These are phyloP conservation scores for Haplosporangium sp. DNA, from an alignment of 371 early-diverging fungal species.

Conservation along the genomic window DNA sequence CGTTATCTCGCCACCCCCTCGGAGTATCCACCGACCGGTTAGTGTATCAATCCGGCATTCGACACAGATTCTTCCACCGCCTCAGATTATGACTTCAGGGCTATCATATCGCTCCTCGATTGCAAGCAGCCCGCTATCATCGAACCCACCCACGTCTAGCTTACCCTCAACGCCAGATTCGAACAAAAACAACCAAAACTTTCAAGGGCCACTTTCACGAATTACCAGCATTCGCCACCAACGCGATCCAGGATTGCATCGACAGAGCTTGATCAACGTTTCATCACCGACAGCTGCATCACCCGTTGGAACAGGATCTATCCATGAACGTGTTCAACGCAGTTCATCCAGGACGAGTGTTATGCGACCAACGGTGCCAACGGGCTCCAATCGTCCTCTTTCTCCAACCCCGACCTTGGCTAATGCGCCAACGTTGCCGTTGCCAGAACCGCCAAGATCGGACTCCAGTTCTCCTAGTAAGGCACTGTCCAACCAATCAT, in stretches of 20 bases:
- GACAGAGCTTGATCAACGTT: slow-evolving; percentile 29
- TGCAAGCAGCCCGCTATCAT: slow-evolving; percentile 6
- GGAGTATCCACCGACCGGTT: slow-evolving; percentile 41
- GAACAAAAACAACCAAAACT: neutral
- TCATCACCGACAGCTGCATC: neutral
- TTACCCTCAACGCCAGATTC: slow-evolving; percentile 33
- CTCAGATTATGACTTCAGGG: slow-evolving; percentile 25
- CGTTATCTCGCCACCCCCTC: slow-evolving; percentile 45
- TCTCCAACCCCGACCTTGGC: slow-evolving; percentile 31
- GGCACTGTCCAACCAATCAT: slow-evolving; percentile 7
- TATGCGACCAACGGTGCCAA: slow-evolving; percentile 8
- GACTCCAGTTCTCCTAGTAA: slow-evolving; percentile 23
- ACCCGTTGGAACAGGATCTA: slow-evolving; percentile 13
- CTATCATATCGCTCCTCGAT: slow-evolving; percentile 10
- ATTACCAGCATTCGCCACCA: slow-evolving; percentile 39
- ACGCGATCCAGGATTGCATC: slow-evolving; percentile 20
- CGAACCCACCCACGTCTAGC: slow-evolving; percentile 24
- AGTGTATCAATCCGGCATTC: slow-evolving; percentile 46
- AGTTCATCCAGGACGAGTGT: slow-evolving; percentile 16
- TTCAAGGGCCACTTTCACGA: slow-evolving; percentile 21
- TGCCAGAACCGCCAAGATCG: slow-evolving; percentile 38
- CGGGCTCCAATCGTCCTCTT: slow-evolving; percentile 14
- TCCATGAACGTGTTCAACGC: slow-evolving; percentile 42
- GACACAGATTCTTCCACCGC: slow-evolving; percentile 41
- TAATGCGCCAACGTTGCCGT: slow-evolving; percentile 31